Conservation (phyloP, 169 alveolate species). For the Plasmodium coatneyi region DNA sequence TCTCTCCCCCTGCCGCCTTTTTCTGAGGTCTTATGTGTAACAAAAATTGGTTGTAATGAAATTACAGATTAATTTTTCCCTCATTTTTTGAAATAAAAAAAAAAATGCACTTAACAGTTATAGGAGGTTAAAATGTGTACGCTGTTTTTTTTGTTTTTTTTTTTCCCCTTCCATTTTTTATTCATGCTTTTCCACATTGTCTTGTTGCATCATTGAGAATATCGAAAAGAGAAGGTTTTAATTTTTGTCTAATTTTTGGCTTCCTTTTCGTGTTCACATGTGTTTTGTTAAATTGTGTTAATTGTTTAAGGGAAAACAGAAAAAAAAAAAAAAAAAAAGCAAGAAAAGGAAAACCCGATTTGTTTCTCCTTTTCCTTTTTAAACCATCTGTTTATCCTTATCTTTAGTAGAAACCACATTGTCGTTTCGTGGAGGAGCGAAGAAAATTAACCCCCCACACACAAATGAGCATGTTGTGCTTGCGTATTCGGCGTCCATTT, state of each 20-base stretch:
- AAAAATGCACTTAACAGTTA: neutral
- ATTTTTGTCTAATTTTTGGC: constrained; percentile 1
- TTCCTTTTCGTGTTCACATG: constrained; percentile 2
- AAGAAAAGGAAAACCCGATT: neutral
- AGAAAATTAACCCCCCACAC: neutral
- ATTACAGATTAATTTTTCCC: neutral
- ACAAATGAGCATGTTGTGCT: neutral
- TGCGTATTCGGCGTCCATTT: neutral
- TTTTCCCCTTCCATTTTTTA: neutral
- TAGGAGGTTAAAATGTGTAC: neutral
- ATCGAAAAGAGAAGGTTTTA: constrained; percentile 6
- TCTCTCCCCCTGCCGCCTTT: neutral
- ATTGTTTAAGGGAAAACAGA: neutral
- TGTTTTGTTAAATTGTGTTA: constrained; percentile 20
- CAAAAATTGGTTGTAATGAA: neutral
- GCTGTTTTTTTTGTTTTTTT: neutral
- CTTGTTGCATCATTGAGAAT: neutral
- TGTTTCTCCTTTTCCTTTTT: neutral
- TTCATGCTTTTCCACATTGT: constrained; percentile 3
- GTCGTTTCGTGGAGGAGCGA: neutral
- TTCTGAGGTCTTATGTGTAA: neutral
- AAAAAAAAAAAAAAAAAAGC: too few species aligned
- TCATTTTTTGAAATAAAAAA: constrained; percentile 3
- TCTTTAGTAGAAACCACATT: neutral
- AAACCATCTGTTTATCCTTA: neutral